Conservation (phyloP, 1,139 yeast species). For the Candida albicans region DNA sequence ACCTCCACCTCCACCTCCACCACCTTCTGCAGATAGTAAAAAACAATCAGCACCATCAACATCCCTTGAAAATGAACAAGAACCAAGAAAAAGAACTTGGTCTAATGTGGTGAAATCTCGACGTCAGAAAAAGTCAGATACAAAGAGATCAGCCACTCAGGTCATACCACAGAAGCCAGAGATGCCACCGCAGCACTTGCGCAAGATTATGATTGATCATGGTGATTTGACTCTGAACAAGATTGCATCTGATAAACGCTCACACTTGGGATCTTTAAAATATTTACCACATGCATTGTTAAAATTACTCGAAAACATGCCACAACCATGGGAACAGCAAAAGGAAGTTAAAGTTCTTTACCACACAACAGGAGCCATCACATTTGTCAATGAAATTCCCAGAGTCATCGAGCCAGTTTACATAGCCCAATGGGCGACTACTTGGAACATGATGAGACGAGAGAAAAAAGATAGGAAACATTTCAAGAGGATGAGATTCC, state of each 20-base stretch:
- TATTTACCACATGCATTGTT: constrained; percentile 94
- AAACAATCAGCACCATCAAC: not conserved
- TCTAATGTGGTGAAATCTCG: constrained; percentile 9
- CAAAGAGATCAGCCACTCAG: constrained; percentile 22
- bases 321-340: constrained; percentile 95
- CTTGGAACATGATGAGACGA: constrained; percentile 90
- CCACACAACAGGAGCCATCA: constrained; percentile 91
- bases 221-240: constrained; percentile 81
- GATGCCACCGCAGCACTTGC: constrained; percentile 92
- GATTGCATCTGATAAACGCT: constrained; percentile 83
- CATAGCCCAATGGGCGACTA: constrained; percentile 92
- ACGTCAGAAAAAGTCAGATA: constrained; percentile 17
- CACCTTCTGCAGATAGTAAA: constrained; percentile 10
- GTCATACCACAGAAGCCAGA: constrained; percentile 68
- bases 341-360: constrained; percentile 87
- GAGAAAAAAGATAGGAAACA: constrained; percentile 90
- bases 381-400: constrained; percentile 91
- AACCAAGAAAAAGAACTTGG: constrained; percentile 1
- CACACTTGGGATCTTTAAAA: constrained; percentile 88
- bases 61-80: not conserved
- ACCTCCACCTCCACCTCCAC: constrained; percentile 19
- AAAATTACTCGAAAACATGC: constrained; percentile 92
- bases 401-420: constrained; percentile 90
- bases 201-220: constrained; percentile 82
- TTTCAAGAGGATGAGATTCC: constrained; percentile 88